A percentile compares a stretch with the other conserved stretches of the same genome.
Evolutionary conservation across 2,329 filamentous ascomycete genomes (phyloP).

Genomic region (Fusarium verrucosum): DNA sequence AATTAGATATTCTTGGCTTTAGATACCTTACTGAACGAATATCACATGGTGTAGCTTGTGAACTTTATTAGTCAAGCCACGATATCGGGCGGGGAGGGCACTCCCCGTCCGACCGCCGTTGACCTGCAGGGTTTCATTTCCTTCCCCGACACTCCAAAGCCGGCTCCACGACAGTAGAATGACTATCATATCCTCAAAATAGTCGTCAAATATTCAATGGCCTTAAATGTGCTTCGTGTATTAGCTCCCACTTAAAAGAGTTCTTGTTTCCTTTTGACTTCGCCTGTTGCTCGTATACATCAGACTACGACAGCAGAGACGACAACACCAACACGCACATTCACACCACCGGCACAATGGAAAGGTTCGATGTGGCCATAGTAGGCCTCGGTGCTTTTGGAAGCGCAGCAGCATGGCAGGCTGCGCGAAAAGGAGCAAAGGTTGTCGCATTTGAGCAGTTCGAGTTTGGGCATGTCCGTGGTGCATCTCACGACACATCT

Average conservation of each 20-base stretch:
- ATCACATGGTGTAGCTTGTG: no score
- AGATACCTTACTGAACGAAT: no score
- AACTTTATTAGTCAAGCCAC: no score
- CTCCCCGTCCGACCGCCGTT: not conserved
- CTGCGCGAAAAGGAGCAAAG: not conserved
- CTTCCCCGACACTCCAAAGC: no score
- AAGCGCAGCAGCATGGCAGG: slow-evolving; percentile 3
- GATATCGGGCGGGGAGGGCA: not conserved
- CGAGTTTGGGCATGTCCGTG: slow-evolving; percentile 1
- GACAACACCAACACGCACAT: not conserved
- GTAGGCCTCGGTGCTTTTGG: slow-evolving; percentile 3
- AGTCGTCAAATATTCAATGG: not conserved
- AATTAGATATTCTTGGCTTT: no score
- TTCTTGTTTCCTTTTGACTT: rapidly evolving
- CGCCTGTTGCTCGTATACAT: rapidly evolving
- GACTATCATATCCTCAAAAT: not conserved
- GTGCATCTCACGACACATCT: slow-evolving; percentile 6
- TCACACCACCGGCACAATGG: not conserved
- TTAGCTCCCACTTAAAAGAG: not conserved
- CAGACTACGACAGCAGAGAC: not conserved
- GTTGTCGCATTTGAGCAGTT: slow-evolving; percentile 2
- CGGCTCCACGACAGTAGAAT: not conserved
- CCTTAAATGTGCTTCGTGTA: no score
- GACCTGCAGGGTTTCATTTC: not conserved
- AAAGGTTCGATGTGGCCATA: not conserved